Evolutionary conservation across 2,329 filamentous ascomycete genomes (phyloP).

Genomic region (Trichoderma hamatum): DNA sequence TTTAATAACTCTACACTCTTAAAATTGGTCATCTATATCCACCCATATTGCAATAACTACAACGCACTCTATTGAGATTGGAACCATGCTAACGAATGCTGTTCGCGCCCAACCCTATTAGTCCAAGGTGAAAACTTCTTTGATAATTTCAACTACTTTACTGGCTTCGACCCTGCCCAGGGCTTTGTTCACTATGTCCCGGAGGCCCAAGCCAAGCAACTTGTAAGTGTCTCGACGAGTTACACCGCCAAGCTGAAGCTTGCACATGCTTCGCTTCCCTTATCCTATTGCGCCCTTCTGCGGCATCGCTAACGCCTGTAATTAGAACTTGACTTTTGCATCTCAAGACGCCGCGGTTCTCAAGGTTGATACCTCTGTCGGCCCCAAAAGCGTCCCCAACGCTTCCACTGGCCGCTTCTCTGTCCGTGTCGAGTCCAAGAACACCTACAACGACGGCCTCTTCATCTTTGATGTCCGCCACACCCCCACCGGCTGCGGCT

Average conservation of each 20-base stretch:
- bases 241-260: background rate
- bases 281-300: background rate
- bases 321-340: conserved; percentile 65
- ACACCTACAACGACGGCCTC: conserved; percentile 63
- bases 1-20: background rate
- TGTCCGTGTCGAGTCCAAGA: conserved; percentile 64
- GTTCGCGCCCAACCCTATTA: conserved; percentile 30
- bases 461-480: conserved; percentile 69
- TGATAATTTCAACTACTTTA: conserved; percentile 58
- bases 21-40: background rate
- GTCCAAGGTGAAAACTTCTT: conserved; percentile 56
- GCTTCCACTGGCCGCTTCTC: conserved; percentile 64
- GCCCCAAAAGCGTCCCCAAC: conserved; percentile 49
- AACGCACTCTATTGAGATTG: background rate
- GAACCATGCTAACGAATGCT: background rate
- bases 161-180: conserved; percentile 52
- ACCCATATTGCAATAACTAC: background rate
- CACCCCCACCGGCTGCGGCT: conserved; percentile 64
- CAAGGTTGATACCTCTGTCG: conserved; percentile 62
- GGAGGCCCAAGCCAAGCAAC: conserved; percentile 42
- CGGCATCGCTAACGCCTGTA: background rate
- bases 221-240: conserved; percentile 41
- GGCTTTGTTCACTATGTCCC: conserved; percentile 61
- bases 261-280: background rate
- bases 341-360: conserved; percentile 57